Evolutionary conservation across 1,284 basidiomycete genomes (phyloP).

Genomic region (Macrocystidia cucumis): DNA sequence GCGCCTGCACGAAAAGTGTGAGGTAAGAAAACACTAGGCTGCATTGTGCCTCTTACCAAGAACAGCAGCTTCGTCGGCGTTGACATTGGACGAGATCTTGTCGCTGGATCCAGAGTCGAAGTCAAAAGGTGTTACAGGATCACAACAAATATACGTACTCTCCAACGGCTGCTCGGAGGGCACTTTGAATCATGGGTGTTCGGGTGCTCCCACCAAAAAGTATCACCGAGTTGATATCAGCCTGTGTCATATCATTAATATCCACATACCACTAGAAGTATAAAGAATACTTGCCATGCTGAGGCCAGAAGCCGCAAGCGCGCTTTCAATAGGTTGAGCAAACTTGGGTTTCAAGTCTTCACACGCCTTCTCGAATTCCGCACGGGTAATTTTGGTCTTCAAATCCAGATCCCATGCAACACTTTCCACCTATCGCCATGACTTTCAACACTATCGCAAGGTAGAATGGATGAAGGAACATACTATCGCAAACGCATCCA

Average conservation of each 20-base stretch:
- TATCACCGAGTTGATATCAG: slow-evolving; percentile 83
- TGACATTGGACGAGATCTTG: slow-evolving; percentile 90
- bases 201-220: slow-evolving; percentile 87
- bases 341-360: slow-evolving; percentile 59
- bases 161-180: slow-evolving; percentile 72
- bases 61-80: slow-evolving; percentile 95
- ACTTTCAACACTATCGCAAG: not conserved
- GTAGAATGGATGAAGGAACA: slow-evolving; percentile 20
- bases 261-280: not conserved
- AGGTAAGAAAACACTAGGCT: slow-evolving; percentile 1
- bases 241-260: too few relatives aligned
- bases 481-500: slow-evolving; percentile 68
- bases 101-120: slow-evolving; percentile 35
- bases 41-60: slow-evolving; percentile 44
- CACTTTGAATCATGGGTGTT: slow-evolving; percentile 87
- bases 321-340: slow-evolving; percentile 71
- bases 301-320: slow-evolving; percentile 64
- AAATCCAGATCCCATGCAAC: slow-evolving; percentile 90
- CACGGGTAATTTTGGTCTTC: slow-evolving; percentile 68
- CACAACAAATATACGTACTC: slow-evolving; percentile 36
- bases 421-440: slow-evolving; percentile 64
- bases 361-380: slow-evolving; percentile 70
- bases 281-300: slow-evolving; percentile 38
- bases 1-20: slow-evolving; percentile 41
- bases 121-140: slow-evolving; percentile 8